Evolutionary conservation across 2,329 filamentous ascomycete species (phyloP).

Genomic region (Exophiala spinifera): DNA sequence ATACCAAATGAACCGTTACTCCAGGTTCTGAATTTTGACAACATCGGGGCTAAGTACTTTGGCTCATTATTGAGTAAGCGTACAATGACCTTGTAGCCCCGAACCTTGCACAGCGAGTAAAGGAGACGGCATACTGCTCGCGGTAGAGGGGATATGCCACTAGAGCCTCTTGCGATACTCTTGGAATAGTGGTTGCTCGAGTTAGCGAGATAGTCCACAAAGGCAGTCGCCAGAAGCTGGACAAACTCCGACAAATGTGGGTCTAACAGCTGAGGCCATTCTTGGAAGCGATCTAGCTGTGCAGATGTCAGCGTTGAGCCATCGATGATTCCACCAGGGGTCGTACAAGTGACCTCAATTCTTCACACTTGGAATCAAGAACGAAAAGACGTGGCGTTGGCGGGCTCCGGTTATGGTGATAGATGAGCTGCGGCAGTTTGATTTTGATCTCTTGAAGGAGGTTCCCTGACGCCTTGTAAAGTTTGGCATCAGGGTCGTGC

Average conservation of each 20-base stretch:
- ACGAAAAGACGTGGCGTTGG: slow-evolving; percentile 11
- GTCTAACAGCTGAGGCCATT: slow-evolving; percentile 90
- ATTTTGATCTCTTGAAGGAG: slow-evolving; percentile 42
- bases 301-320: too few relatives aligned
- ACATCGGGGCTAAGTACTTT: slow-evolving; percentile 74
- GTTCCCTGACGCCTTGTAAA: slow-evolving; percentile 46
- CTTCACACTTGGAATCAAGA: slow-evolving; percentile 10
- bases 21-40: slow-evolving; percentile 43
- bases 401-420: slow-evolving; percentile 23
- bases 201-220: slow-evolving; percentile 49
- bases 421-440: slow-evolving; percentile 42
- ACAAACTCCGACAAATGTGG: slow-evolving; percentile 74
- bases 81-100: slow-evolving; percentile 87
- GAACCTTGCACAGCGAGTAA: slow-evolving; percentile 90
- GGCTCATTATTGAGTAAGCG: slow-evolving; percentile 90
- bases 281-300: slow-evolving; percentile 83
- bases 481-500: slow-evolving; percentile 43
- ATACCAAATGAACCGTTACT: slow-evolving; percentile 40
- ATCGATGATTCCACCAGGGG: background rate
- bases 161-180: slow-evolving; percentile 36
- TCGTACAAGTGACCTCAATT: slow-evolving; percentile 27
- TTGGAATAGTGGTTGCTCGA: slow-evolving; percentile 23
- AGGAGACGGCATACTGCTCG: slow-evolving; percentile 74
- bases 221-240: slow-evolving; percentile 70
- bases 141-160: slow-evolving; percentile 52